Evolutionary conservation across 495 filamentous ascomycete genomes (phyloP), one percentile per base, ranked within the genome.

Genomic region (Daldinia vernicosa): DNA sequence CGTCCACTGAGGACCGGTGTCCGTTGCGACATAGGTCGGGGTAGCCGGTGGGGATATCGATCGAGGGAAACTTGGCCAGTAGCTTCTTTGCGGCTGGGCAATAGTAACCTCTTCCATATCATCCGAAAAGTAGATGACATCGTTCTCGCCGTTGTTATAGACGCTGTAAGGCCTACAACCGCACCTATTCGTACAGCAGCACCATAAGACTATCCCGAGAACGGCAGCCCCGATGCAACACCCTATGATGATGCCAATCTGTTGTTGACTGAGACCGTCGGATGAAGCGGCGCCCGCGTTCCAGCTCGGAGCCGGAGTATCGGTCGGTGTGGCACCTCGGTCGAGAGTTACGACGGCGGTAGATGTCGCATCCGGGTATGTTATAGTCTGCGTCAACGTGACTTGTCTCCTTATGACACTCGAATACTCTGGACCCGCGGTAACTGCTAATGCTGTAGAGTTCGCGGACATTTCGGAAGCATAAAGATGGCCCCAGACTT

Each of bases 171-270:
- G 58, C 11, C 26, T 58, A 45, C 70, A 75, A 2, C 74, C 68
- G 52, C 71, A 73, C 51, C 70, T 66, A 0, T 37, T 61, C 6
- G 74, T 67, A 22, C 74, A 74, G 26, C 65, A 63, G 17, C 62
- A 64, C 75, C 75, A 77, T 17, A 77, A 35, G n/a, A 76, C 17
- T 33, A 77, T 60, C 1, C 37, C 74, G 5, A 77, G 39, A 19
- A 77, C 58, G 12, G 70, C 40, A 11, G 70, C 74, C 1, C 75
- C 75, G 12, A 74, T 17, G 11, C 62, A 54, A 28, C 64, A 67
- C 11, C 75, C 75, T 3, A 74, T 63, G 27, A 77, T 70, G 9
- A 77, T 76, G 7, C 75, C 75, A 24, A 74, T 72, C n/a, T 72
- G 59, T 6, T 67, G 33, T 1, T 68, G 67, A 9, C 58, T 33